Conservation (phyloP, 73 alveolate species). For the Stentor coeruleus region DNA sequence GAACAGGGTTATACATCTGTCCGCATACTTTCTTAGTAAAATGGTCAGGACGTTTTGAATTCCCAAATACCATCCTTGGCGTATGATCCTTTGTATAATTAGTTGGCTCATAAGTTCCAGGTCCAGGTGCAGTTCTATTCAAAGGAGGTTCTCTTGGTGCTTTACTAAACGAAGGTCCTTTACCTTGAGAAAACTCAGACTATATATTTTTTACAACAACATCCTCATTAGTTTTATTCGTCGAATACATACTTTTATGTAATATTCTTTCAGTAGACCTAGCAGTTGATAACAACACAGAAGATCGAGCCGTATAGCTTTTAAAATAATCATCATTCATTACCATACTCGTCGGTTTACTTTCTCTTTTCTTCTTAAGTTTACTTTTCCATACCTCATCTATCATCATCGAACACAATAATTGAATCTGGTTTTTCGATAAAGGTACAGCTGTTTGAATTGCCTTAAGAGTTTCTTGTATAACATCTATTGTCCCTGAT, state of each 20-base stretch:
- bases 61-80: neutral
- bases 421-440: neutral
- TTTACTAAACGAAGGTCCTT: neutral
- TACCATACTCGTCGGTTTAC: neutral
- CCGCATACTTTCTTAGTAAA: neutral
- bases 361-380: too few species aligned
- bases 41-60: neutral
- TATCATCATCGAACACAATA: neutral
- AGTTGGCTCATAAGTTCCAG: neutral
- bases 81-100: neutral
- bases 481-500: neutral
- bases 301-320: neutral
- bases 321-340: neutral
- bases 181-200: neutral
- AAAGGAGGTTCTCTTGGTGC: neutral
- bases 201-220: neutral
- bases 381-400: neutral
- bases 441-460: neutral
- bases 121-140: neutral
- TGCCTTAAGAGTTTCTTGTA: neutral
- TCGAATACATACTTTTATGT: too few species aligned
- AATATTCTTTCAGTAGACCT: neutral
- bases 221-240: neutral
- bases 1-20: neutral
- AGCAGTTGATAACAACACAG: neutral